Evolutionary conservation across 2,329 filamentous ascomycete species (phyloP), one percentile per base, ranked within the genome.

Genomic region (Didymella exigua): DNA sequence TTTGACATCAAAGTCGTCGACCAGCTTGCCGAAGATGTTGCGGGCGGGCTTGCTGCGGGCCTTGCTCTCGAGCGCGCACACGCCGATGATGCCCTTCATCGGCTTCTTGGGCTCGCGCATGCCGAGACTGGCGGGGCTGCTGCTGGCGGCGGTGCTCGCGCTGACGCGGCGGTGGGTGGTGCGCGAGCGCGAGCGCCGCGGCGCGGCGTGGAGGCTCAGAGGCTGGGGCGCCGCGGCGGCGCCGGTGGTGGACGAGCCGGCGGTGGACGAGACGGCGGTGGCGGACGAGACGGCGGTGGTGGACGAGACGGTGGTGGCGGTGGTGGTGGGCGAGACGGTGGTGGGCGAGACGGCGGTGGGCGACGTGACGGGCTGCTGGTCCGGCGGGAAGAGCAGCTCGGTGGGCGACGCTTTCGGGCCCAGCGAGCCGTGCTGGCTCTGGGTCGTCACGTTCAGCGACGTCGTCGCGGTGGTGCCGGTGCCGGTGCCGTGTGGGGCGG

Each of bases 41-140:
- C 96, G 85, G 71, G 93, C 97, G 1, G 95, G 95, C 76, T 98
- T 98, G 81, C 93, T 97, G 68, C 95, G 86, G 30, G 95, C 95
- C 78, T 99, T 99, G 65, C 93, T 85, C 77, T 99, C 95, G 54
- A 99, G 81, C 19, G 95, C 96, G 74, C 95, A 99, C 9, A 99
- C 91, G 47, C 95, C 95, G 69, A 99, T 96, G 54, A 81, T 84
- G 57, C 86, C 86, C 58, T 86, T 77, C 16, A 76, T 77, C 45
- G 76, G 75, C 50, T 76, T 75, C 60, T 75, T 71, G 19, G 49
- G 49, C 67, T 88, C 82, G 70, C 83, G 84, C 67, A 75, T 66
- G 49, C 88, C 83, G 58, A 71, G 61, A 62, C 87, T 89, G 61
- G 88, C 89, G 18, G 89, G 88, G 68, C 90, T 95, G 71, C 89